A percentile compares a stretch with the other conserved stretches of the same genome.
Conservation (phyloP, 164 flowering plant species). For the Magnolia changhungtana region DNA sequence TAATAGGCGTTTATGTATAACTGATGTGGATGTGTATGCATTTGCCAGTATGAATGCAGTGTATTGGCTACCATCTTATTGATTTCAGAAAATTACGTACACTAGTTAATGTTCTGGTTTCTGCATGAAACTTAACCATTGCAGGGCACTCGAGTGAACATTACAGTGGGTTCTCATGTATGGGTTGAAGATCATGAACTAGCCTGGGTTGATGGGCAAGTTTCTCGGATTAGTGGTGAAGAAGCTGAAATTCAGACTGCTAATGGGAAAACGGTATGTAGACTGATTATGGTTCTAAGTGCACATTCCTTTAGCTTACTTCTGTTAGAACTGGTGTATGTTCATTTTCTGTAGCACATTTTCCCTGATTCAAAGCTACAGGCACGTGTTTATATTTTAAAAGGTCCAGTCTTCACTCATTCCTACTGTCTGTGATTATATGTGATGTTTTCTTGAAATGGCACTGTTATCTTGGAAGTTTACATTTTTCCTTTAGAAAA, state of each 20-base stretch:
- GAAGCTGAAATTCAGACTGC: slow-evolving; percentile 45
- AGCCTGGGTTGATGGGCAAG: slow-evolving; percentile 65
- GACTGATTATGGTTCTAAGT: neutral
- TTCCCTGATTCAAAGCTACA: neutral
- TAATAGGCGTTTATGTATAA: neutral
- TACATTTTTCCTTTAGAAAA: too few relatives aligned
- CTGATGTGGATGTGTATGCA: neutral
- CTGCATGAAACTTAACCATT: neutral
- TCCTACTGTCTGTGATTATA: neutral
- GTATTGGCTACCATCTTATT: neutral
- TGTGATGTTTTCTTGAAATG: neutral
- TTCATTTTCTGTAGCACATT: neutral
- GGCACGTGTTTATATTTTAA: too few relatives aligned
- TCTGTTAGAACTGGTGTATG: neutral
- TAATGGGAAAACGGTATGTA: slow-evolving; percentile 44
- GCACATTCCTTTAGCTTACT: neutral
- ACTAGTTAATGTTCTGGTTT: neutral
- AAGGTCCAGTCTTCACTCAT: neutral
- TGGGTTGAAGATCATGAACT: slow-evolving; percentile 56
- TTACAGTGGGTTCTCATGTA: slow-evolving; percentile 55
- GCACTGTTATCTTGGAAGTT: too few relatives aligned
- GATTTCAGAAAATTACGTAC: neutral
- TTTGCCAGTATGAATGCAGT: neutral
- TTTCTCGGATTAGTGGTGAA: slow-evolving; percentile 34
- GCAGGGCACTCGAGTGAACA: slow-evolving; percentile 14